Conservation (phyloP, 352 stramenopile genomes). For the Globisporangium orthogonon region DNA sequence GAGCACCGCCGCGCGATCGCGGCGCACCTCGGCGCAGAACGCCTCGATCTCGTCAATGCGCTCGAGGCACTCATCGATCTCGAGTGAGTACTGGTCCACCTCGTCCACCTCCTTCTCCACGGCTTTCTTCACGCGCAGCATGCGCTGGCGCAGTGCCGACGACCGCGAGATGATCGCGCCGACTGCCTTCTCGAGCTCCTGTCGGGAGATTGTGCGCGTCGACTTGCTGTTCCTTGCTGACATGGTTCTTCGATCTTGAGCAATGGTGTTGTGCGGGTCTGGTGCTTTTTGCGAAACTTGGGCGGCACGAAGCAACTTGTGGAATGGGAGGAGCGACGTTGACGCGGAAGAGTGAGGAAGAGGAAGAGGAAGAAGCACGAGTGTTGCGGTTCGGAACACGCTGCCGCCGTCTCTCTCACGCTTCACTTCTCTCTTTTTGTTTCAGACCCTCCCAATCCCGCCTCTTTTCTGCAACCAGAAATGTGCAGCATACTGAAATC, state of each 20-base stretch:
- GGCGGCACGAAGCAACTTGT: background rate
- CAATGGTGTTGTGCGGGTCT: background rate
- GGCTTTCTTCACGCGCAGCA: slow-evolving; percentile 17
- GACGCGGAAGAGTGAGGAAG: too few relatives aligned
- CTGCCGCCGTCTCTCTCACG: background rate
- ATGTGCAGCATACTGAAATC: background rate
- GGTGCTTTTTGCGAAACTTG: background rate
- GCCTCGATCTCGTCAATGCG: slow-evolving; percentile 16
- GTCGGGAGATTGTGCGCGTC: slow-evolving; percentile 14
- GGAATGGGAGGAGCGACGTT: background rate
- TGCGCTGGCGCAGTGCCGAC: slow-evolving; percentile 15
- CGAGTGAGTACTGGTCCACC: slow-evolving; percentile 14
- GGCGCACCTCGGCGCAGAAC: slow-evolving; percentile 12
- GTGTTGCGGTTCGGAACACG: too few relatives aligned
- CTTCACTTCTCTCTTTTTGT: background rate
- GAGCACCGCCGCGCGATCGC: slow-evolving; percentile 8
- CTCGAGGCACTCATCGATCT: slow-evolving; percentile 17
- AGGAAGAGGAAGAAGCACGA: too few relatives aligned
- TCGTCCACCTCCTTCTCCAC: slow-evolving; percentile 17
- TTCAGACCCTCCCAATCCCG: too few relatives aligned
- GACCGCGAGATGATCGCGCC: slow-evolving; percentile 17
- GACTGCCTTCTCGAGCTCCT: slow-evolving; percentile 15
- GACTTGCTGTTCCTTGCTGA: slow-evolving; percentile 3
- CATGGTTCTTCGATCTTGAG: background rate
- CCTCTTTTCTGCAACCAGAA: background rate